Base-by-base conservation (phyloP, 305 asterid species). In the Fraxinus angustifolia region DNA sequence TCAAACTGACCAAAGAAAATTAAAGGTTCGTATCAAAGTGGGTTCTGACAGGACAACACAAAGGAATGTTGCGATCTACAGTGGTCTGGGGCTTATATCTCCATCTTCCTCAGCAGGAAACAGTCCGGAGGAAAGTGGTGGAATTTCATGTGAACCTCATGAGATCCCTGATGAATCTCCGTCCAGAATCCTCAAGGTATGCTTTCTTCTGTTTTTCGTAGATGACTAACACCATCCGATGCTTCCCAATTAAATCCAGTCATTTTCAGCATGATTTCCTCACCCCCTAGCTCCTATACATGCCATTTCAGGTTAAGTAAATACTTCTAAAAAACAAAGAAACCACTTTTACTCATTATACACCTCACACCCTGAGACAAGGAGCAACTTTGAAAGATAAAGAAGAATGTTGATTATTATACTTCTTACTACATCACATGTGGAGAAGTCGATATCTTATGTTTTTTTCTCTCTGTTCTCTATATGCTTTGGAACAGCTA, bases 11-110 rank as follows among this genome's bases (percentile, higher is more conserved):
- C 88, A 83, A 86, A 89, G 87, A 81, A 60, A 85, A 74, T 83
- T 96, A 81, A 96, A 87, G 89, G 86, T 96, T 81, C 94, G 97
- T 73, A 88, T 96, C 79, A 96, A 90, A 89, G 88, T 96, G 67
- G 92, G 94, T 79, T 87, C 95, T 30, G 94, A 89, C 75, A 87
- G 84, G 87, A 81, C 80, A 75, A 88, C 89, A 73, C 90, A 85
- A 16, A 89, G 87, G 81, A 93, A 92, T 88, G 94, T 93, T 83
- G 95, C 89, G 82, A 88, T 93, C 81, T 87, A 86, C 84, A 89
- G 87, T 70, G 89, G 88, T 86, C 93, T 96, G 79, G 99, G 99
- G 81, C 94, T 96, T 85, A 86, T 87, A 16, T 91, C 98, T 72
- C 97, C 97, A 60, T 94, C 95, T 83, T 92, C 98, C 60, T 95